Conservation (phyloP, 805 yeast genomes). For the Debaryomyces hansenii region DNA sequence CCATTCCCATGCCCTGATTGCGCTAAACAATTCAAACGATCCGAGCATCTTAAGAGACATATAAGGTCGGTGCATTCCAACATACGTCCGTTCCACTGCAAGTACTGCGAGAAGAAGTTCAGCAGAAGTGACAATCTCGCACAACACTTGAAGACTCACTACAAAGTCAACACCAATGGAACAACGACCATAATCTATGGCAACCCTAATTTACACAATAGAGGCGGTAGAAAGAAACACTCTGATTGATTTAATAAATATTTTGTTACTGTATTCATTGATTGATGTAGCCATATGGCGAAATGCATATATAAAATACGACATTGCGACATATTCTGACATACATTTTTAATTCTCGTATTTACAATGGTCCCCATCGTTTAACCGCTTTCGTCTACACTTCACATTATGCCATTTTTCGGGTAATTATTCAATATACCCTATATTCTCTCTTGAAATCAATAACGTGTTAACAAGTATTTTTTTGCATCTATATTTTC, state of each 20-base stretch:
- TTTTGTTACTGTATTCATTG: background rate
- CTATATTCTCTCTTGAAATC: too few relatives aligned
- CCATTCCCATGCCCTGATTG: slow-evolving; percentile 43
- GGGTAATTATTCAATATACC: too few relatives aligned
- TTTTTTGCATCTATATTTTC: too few relatives aligned
- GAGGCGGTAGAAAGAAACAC: slow-evolving; percentile 44
- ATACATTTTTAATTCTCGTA: too few relatives aligned
- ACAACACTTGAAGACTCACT: slow-evolving; percentile 53
- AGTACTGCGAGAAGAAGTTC: slow-evolving; percentile 45
- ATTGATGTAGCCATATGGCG: too few relatives aligned
- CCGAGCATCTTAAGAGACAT: slow-evolving; percentile 45
- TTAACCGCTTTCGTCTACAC: too few relatives aligned
- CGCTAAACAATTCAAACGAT: slow-evolving; percentile 42
- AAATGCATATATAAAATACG: too few relatives aligned
- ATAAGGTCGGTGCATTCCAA: slow-evolving; percentile 45
- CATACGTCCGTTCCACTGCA: slow-evolving; percentile 45
- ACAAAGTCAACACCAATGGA: slow-evolving; percentile 31
- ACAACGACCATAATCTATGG: slow-evolving; percentile 28
- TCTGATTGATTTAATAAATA: slow-evolving; percentile 2
- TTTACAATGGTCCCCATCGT: too few relatives aligned
- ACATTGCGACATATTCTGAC: too few relatives aligned
- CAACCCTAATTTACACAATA: slow-evolving; percentile 19
- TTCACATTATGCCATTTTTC: too few relatives aligned
- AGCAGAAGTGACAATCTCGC: slow-evolving; percentile 66
- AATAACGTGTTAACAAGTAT: too few relatives aligned